Conservation (phyloP, 768 basidiomycete species). For the Leccinum disarticulatum region DNA sequence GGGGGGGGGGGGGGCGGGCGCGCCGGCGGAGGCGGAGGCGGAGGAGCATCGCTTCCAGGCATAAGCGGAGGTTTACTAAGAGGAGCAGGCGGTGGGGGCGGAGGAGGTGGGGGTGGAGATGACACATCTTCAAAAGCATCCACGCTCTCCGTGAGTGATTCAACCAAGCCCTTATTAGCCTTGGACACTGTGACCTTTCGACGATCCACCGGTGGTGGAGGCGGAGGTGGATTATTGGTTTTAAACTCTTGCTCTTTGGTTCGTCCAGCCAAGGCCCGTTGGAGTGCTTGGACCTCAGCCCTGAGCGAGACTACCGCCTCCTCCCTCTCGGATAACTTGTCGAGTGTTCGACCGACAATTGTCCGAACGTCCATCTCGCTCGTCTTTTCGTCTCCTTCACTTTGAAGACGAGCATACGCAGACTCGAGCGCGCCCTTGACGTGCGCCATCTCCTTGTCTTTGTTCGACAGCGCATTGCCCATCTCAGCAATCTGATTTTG, state of each 20-base stretch:
- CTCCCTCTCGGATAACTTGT: slow-evolving; percentile 67
- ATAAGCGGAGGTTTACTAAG: slow-evolving; percentile 4
- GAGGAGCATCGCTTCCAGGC: background rate
- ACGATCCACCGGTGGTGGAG: slow-evolving; percentile 44
- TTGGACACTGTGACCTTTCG: slow-evolving; percentile 9
- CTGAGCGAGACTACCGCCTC: slow-evolving; percentile 56
- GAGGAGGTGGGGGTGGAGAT: slow-evolving; percentile 26
- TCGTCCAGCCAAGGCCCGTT: slow-evolving; percentile 49
- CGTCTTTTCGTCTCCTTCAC: slow-evolving; percentile 45
- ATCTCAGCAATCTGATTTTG: slow-evolving; percentile 51
- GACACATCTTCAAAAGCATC: slow-evolving; percentile 6
- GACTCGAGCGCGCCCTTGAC: slow-evolving; percentile 87
- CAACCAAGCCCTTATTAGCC: slow-evolving; percentile 7
- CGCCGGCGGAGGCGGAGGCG: slow-evolving; percentile 34
- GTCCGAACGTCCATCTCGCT: slow-evolving; percentile 62
- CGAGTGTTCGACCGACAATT: slow-evolving; percentile 71
- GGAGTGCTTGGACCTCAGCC: slow-evolving; percentile 49
- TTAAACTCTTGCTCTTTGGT: slow-evolving; percentile 73
- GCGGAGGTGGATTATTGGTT: slow-evolving; percentile 60
- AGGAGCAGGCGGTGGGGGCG: slow-evolving; percentile 10
- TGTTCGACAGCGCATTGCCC: slow-evolving; percentile 45
- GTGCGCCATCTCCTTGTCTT: slow-evolving; percentile 73
- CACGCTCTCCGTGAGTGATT: slow-evolving; percentile 10
- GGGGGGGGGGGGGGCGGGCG: slow-evolving; percentile 28
- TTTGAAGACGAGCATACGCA: slow-evolving; percentile 76